These are phyloP conservation scores for Adansonia digitata DNA, from an alignment of 345 rosid genomes.

Conservation along the genomic window DNA sequence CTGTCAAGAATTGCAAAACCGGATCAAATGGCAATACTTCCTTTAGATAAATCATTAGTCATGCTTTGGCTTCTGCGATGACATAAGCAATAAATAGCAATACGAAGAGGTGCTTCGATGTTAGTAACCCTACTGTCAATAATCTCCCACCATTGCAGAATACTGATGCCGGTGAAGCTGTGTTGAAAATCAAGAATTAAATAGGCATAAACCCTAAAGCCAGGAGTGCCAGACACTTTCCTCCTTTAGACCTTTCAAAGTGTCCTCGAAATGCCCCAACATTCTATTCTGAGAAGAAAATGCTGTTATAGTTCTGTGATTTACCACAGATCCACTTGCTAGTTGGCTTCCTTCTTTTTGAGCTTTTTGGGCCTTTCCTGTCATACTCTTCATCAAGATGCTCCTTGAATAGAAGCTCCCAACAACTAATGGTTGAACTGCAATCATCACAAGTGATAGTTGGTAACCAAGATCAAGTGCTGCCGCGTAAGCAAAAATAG, in stretches of 20 bases:
- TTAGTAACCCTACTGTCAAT: slow-evolving; percentile 25
- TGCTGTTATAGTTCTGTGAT: slow-evolving; percentile 72
- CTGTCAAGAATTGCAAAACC: slow-evolving; percentile 51
- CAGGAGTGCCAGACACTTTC: slow-evolving; percentile 50
- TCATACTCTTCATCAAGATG: slow-evolving; percentile 53
- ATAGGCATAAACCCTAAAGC: slow-evolving; percentile 54
- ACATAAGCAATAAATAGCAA: slow-evolving; percentile 53
- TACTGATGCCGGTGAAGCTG: slow-evolving; percentile 51
- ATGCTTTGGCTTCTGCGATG: slow-evolving; percentile 69
- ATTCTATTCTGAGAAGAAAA: slow-evolving; percentile 68
- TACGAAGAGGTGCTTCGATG: slow-evolving; percentile 48
- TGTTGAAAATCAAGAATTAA: slow-evolving; percentile 53
- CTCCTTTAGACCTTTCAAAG: slow-evolving; percentile 50
- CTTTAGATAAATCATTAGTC: slow-evolving; percentile 62
- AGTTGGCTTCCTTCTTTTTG: slow-evolving; percentile 69
- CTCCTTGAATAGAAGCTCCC: slow-evolving; percentile 53
- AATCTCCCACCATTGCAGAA: slow-evolving; percentile 66
- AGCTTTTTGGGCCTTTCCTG: slow-evolving; percentile 55
- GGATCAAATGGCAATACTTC: slow-evolving; percentile 42
- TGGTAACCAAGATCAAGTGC: slow-evolving; percentile 51
- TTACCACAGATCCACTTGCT: slow-evolving; percentile 57
- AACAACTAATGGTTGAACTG: slow-evolving; percentile 51
- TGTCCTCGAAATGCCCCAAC: slow-evolving; percentile 41
- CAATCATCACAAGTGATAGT: slow-evolving; percentile 53
- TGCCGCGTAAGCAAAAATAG: slow-evolving; percentile 43